Conservation (phyloP, 805 yeast species). For the Soucietia sequanensis region DNA sequence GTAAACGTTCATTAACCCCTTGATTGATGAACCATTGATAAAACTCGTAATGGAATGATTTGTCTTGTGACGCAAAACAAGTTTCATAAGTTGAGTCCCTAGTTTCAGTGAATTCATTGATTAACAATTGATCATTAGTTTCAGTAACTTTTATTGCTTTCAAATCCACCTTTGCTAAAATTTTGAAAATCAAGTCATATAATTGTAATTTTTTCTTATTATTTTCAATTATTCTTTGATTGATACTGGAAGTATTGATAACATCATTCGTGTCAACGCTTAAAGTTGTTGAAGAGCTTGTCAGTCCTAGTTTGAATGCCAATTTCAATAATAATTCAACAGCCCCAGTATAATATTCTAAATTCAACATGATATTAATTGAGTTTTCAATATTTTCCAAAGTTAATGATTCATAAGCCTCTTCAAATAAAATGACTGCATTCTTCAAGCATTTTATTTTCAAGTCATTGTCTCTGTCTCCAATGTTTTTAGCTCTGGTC, state of each 20-base stretch:
- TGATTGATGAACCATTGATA: slow-evolving; percentile 89
- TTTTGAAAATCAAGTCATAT: slow-evolving; percentile 72
- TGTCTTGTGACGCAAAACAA: slow-evolving; percentile 74
- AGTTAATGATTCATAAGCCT: slow-evolving; percentile 74
- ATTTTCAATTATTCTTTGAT: slow-evolving; percentile 10
- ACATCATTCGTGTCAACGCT: not conserved
- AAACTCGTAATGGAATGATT: slow-evolving; percentile 84
- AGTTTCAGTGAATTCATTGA: slow-evolving; percentile 53
- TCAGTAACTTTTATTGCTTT: slow-evolving; percentile 49
- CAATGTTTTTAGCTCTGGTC: slow-evolving; percentile 79
- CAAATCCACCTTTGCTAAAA: slow-evolving; percentile 70
- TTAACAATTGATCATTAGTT: slow-evolving; percentile 35
- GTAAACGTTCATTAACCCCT: slow-evolving; percentile 71
- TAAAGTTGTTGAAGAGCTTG: slow-evolving; percentile 13
- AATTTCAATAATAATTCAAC: slow-evolving; percentile 77
- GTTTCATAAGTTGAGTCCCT: slow-evolving; percentile 73
- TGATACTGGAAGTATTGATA: too few species aligned
- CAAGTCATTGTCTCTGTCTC: slow-evolving; percentile 66
- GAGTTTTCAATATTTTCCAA: slow-evolving; percentile 82
- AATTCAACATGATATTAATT: slow-evolving; percentile 68
- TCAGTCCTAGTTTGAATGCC: slow-evolving; percentile 57
- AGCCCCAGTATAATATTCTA: slow-evolving; percentile 82
- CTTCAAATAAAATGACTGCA: slow-evolving; percentile 74
- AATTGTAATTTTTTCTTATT: slow-evolving; percentile 40
- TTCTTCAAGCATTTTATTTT: slow-evolving; percentile 64